Percentiles rank a stretch among this genome's conserved stretches.
phyloP scores from a whole-genome alignment of 768 basidiomycete genomes.

The Scleroderma citrinum region DNA sequence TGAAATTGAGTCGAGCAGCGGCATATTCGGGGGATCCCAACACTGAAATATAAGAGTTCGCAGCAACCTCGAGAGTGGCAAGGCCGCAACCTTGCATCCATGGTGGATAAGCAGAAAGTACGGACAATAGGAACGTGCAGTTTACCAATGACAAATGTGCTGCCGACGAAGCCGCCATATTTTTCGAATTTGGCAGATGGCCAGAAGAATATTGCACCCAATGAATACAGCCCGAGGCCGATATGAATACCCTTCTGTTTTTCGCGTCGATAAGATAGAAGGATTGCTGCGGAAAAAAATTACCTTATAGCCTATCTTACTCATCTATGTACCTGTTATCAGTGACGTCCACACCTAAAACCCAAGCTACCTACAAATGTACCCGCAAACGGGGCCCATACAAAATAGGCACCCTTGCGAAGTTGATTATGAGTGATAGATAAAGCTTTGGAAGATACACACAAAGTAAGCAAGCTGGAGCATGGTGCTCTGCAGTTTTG shows the following conservation, averaged over 20 bases:
- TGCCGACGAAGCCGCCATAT: slow-evolving; percentile 70
- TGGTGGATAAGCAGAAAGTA: neutral
- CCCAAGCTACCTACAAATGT: slow-evolving; percentile 40
- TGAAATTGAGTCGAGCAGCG: slow-evolving; percentile 71
- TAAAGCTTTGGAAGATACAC: slow-evolving; percentile 11
- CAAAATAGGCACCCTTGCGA: slow-evolving; percentile 49
- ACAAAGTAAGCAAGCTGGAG: slow-evolving; percentile 71
- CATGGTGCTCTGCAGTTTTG: slow-evolving; percentile 65
- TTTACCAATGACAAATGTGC: slow-evolving; percentile 63
- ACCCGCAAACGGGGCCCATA: slow-evolving; percentile 54
- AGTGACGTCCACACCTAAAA: neutral
- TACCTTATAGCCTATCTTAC: slow-evolving; percentile 61
- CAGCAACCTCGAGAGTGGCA: slow-evolving; percentile 61
- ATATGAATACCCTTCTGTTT: slow-evolving; percentile 54
- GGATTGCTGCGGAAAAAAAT: neutral
- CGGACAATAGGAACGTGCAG: neutral
- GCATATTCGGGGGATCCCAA: slow-evolving; percentile 64
- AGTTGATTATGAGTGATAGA: neutral
- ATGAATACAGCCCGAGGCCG: slow-evolving; percentile 51
- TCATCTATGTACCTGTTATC: slow-evolving; percentile 38
- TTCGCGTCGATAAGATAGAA: neutral
- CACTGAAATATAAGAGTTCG: slow-evolving; percentile 76
- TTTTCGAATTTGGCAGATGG: slow-evolving; percentile 61
- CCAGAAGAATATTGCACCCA: slow-evolving; percentile 77
- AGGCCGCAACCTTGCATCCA: slow-evolving; percentile 51